Evolutionary conservation across 192 early-diverging fungal genomes (phyloP), one percentile per base, ranked within the genome.

Genomic region (Podila epigama): DNA sequence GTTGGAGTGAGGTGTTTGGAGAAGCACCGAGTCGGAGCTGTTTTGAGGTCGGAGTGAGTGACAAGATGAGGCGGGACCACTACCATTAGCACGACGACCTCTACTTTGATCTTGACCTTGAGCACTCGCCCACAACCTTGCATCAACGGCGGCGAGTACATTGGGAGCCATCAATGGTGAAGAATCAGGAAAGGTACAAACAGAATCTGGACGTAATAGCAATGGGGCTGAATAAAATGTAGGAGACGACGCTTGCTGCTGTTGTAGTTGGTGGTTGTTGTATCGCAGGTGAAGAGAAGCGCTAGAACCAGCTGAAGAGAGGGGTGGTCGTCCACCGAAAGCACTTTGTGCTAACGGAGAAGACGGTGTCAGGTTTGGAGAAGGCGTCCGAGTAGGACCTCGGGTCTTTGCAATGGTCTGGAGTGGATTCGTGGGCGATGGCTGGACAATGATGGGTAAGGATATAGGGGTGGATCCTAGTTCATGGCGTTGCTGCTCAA

Each of bases 101-200:
- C n/a, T n/a, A n/a, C n/a, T n/a, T n/a, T n/a, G n/a, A n/a, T n/a
- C n/a, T n/a, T n/a, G n/a, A n/a, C 44, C 44, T 2, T 48, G n/a
- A 22, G n/a, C 25, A 11, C 29, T 54, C 1, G 52, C 69, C 50
- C 32, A 20, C 41, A 72, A 53, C 28, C 69, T 20, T n/a, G 69
- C 69, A 52, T 72, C 69, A 5, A 72, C 69, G 2, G 69, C 69
- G 27, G 69, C 69, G 18, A 72, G 56, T 11, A 72, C 69, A 52
- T 40, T 64, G 27, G 69, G 69, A 9, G 69, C 69, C 69, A 72
- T 64, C n/a, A 72, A 13, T 11, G 69, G 69, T 27, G 69, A 72
- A 7, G 33, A 58, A 36, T 63, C 69, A 2, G 69, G 69, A 32
- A 59, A 72, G 4, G 44, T 59, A n/a, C 55, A 59, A 12, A 53